Conservation (phyloP, 495 filamentous ascomycete genomes). For the Aspergillus saccharolyticus region DNA sequence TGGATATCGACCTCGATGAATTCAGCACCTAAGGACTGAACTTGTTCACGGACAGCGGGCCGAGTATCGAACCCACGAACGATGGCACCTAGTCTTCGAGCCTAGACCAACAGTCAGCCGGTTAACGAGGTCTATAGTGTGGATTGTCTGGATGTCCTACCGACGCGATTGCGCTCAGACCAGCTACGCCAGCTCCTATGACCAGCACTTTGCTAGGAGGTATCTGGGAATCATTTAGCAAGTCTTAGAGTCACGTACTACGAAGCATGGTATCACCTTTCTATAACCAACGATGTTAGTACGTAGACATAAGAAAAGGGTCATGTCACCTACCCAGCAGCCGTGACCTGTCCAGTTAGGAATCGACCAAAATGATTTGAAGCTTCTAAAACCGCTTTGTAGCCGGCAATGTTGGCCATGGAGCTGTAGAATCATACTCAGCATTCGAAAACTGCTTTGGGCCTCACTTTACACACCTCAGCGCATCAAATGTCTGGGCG, state of each 20-base stretch:
- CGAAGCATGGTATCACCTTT: conserved; percentile 12
- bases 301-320: background rate
- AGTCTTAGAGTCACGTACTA: background rate
- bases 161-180: conserved; percentile 74
- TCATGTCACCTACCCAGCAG: conserved; percentile 49
- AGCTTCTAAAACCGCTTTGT: conserved; percentile 78
- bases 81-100: conserved; percentile 74
- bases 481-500: conserved; percentile 75
- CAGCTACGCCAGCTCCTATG: conserved; percentile 78
- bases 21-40: conserved; percentile 77
- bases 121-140: background rate
- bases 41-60: conserved; percentile 72
- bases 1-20: conserved; percentile 80
- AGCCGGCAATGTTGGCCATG: conserved; percentile 85
- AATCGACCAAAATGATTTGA: conserved; percentile 80
- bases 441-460: background rate
- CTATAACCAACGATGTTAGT: conserved; percentile 7
- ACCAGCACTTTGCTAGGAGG: conserved; percentile 79
- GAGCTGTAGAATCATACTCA: conserved; percentile 38
- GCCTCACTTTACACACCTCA: conserved; percentile 34
- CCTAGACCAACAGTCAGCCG: conserved; percentile 20
- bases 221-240: conserved; percentile 44
- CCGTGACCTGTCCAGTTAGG: conserved; percentile 76
- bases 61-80: conserved; percentile 80
- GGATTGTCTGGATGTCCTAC: conserved; percentile 11